phyloP scores from a whole-genome alignment of 257 asterid genomes.

The Capsicum chinense region DNA sequence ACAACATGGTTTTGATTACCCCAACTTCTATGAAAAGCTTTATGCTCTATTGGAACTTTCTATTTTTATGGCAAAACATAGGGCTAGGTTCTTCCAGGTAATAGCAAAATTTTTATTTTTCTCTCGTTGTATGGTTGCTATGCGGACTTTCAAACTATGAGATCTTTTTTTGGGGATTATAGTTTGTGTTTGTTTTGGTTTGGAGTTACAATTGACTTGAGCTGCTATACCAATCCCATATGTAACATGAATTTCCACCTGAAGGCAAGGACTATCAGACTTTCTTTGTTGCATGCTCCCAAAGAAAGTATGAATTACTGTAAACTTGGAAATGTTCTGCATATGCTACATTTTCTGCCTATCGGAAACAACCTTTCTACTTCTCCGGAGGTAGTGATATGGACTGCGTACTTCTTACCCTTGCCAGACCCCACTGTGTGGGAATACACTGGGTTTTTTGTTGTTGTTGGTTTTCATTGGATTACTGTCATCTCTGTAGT shows the following conservation, averaged over 20 bases:
- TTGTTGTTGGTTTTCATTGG: background rate
- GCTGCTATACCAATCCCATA: background rate
- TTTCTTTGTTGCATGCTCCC: background rate
- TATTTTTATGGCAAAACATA: constrained; percentile 81
- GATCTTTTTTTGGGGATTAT: background rate
- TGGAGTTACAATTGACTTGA: background rate
- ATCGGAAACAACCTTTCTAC: background rate
- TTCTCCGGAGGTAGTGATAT: too few species aligned
- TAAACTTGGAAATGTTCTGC: constrained; percentile 14
- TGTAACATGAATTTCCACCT: background rate
- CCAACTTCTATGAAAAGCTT: constrained; percentile 86
- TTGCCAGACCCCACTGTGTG: too few species aligned
- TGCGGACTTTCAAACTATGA: background rate
- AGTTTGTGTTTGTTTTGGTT: constrained; percentile 10
- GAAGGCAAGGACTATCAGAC: background rate
- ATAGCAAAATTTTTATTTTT: background rate
- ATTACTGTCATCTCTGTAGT: constrained; percentile 21
- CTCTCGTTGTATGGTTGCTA: background rate
- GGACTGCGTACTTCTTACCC: too few species aligned
- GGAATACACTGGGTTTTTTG: too few species aligned
- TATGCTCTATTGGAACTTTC: constrained; percentile 89
- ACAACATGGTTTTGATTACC: constrained; percentile 90
- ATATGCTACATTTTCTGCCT: background rate
- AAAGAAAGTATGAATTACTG: background rate
- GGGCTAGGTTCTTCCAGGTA: constrained; percentile 88